A percentile compares a stretch with the other conserved stretches of the same genome.
phyloP scores from a whole-genome alignment of 331 rosid genomes.

The Dryas integrifolia region DNA sequence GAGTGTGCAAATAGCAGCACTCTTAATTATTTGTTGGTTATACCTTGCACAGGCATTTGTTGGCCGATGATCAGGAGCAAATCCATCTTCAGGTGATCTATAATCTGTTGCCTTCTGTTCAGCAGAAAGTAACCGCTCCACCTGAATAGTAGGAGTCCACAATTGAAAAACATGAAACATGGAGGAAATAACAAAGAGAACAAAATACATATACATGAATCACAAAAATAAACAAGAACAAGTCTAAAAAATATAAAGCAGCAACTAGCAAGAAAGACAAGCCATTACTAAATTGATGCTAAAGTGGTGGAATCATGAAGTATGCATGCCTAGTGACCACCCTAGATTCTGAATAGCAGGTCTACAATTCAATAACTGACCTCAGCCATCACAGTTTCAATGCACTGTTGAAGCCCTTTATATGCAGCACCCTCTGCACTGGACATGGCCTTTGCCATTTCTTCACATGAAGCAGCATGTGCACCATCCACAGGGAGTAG shows the following conservation, averaged over 20 bases:
- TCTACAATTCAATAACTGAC: conserved; percentile 39
- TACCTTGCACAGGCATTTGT: conserved; percentile 96
- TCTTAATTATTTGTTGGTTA: background rate
- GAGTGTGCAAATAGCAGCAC: too few species aligned
- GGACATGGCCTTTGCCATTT: conserved; percentile 97
- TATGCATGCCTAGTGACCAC: conserved; percentile 6
- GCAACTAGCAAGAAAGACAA: conserved; percentile 3
- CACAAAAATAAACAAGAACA: background rate
- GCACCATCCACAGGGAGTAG: conserved; percentile 99
- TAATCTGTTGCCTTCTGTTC: conserved; percentile 96
- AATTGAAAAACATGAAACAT: background rate
- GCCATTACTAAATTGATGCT: background rate
- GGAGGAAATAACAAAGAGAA: background rate
- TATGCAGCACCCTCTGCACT: conserved; percentile 99
- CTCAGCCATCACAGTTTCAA: conserved; percentile 99
- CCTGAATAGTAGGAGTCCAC: conserved; percentile 47
- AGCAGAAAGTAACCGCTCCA: conserved; percentile 92
- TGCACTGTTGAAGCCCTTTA: conserved; percentile 87
- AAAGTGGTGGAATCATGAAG: conserved; percentile 7
- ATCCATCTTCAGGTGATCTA: conserved; percentile 88
- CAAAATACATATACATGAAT: background rate
- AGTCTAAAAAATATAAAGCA: conserved; percentile 12
- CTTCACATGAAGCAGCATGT: conserved; percentile 98
- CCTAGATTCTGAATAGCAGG: conserved; percentile 7
- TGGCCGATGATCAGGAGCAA: conserved; percentile 93